Evolutionary conservation across 108 stramenopile species (phyloP).

Genomic region (Stephanodiscus minutulus): DNA sequence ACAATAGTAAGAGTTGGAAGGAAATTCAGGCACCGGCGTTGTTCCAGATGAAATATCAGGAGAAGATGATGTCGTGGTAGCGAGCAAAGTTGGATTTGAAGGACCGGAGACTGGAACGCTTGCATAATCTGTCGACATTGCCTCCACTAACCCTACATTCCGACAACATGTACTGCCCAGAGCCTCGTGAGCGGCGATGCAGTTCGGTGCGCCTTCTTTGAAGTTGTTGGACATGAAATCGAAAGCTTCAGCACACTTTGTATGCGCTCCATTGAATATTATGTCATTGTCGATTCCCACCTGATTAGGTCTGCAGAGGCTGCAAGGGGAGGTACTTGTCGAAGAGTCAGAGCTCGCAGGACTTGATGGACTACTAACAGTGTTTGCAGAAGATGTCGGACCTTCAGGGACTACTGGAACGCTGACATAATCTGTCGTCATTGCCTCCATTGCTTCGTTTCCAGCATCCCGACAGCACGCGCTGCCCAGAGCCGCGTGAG

Average conservation of each 20-base stretch:
- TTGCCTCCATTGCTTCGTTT: not conserved
- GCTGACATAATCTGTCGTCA: too few species aligned
- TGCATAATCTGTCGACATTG: not conserved
- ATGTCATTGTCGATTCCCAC: constrained; percentile 9
- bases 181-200: constrained; percentile 19
- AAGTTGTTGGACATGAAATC: constrained; percentile 17
- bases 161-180: constrained; percentile 15
- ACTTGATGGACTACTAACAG: not conserved
- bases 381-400: not conserved
- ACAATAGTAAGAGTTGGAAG: constrained; percentile 18
- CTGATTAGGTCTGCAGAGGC: constrained; percentile 14
- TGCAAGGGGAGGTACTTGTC: constrained; percentile 5
- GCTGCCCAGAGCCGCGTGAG: constrained; percentile 14
- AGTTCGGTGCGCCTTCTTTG: constrained; percentile 9
- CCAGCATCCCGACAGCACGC: constrained; percentile 10
- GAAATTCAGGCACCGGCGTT: constrained; percentile 3
- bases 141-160: constrained; percentile 1
- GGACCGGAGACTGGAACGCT: not conserved
- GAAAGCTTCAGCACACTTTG: constrained; percentile 15
- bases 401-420: not conserved
- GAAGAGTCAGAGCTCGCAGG: constrained; percentile 3
- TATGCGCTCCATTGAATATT: constrained; percentile 12
- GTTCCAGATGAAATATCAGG: not conserved
- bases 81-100: not conserved
- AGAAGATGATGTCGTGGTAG: not conserved